These are phyloP conservation scores for Ogataea ramenticola DNA, from an alignment of 805 yeast species.

Conservation along the genomic window DNA sequence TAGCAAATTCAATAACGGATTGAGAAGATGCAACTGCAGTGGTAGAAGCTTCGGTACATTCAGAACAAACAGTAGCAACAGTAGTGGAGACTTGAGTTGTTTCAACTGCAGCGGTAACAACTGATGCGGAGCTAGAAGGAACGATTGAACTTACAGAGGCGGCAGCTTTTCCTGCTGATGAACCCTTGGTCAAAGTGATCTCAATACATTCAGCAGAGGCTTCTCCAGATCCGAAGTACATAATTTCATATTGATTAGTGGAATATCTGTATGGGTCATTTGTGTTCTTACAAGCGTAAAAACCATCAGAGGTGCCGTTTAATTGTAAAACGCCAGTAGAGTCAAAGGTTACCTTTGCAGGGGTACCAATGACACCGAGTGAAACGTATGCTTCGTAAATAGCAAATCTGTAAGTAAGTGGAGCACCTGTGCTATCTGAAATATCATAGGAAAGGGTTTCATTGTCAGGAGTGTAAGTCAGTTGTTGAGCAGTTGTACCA, in stretches of 20 bases:
- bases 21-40: neutral
- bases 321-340: constrained; percentile 18
- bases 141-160: too few relatives aligned
- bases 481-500: constrained; percentile 8
- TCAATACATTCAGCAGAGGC: constrained; percentile 2
- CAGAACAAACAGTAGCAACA: neutral
- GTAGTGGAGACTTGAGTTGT: neutral
- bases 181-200: neutral
- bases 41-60: neutral
- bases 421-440: too few relatives aligned
- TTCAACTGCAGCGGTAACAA: neutral
- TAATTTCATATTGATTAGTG: constrained; percentile 16
- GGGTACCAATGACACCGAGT: constrained; percentile 3
- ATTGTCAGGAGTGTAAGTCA: neutral
- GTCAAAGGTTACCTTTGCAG: constrained; percentile 6
- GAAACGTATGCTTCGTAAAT: neutral
- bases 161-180: too few relatives aligned
- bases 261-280: constrained; percentile 35
- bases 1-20: neutral
- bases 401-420: neutral
- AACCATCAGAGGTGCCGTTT: constrained; percentile 22
- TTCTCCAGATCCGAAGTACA: constrained; percentile 13
- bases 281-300: constrained; percentile 33
- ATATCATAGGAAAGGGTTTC: neutral
- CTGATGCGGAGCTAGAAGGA: neutral